Conservation (phyloP, 192 early-diverging fungal species). For the Lobulomyces angularis region DNA sequence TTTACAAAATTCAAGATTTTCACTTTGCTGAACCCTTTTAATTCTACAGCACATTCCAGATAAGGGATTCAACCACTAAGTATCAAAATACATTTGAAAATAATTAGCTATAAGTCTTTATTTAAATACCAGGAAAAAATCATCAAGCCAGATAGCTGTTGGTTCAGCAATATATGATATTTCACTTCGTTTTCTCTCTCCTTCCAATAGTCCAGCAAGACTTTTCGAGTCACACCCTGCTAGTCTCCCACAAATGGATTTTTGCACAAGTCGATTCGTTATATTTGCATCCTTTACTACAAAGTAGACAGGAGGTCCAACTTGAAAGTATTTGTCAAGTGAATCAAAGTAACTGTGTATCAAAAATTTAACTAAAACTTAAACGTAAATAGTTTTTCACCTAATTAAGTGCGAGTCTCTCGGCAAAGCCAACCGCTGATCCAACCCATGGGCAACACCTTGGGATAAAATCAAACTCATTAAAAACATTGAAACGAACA, state of each 20-base stretch:
- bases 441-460: slow-evolving; percentile 5
- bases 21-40: neutral
- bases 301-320: slow-evolving; percentile 57
- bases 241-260: slow-evolving; percentile 45
- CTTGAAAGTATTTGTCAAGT: slow-evolving; percentile 42
- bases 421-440: slow-evolving; percentile 50
- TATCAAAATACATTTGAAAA: too few species aligned
- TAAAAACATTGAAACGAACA: slow-evolving; percentile 39
- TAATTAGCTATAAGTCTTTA: too few species aligned
- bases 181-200: slow-evolving; percentile 45
- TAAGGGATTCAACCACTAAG: slow-evolving; percentile 50
- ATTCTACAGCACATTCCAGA: slow-evolving; percentile 36
- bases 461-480: slow-evolving; percentile 10
- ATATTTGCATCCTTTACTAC: slow-evolving; percentile 36
- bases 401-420: slow-evolving; percentile 53
- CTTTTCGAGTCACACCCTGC: slow-evolving; percentile 34
- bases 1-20: too few species aligned
- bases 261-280: slow-evolving; percentile 29
- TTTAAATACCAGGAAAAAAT: too few species aligned
- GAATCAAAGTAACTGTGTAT: slow-evolving; percentile 49
- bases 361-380: too few species aligned
- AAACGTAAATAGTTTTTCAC: too few species aligned
- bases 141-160: slow-evolving; percentile 50
- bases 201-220: slow-evolving; percentile 47
- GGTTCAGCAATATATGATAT: slow-evolving; percentile 51